These are phyloP conservation scores for Thelephora ganbajun DNA, from an alignment of 768 basidiomycete species.

Conservation along the genomic window DNA sequence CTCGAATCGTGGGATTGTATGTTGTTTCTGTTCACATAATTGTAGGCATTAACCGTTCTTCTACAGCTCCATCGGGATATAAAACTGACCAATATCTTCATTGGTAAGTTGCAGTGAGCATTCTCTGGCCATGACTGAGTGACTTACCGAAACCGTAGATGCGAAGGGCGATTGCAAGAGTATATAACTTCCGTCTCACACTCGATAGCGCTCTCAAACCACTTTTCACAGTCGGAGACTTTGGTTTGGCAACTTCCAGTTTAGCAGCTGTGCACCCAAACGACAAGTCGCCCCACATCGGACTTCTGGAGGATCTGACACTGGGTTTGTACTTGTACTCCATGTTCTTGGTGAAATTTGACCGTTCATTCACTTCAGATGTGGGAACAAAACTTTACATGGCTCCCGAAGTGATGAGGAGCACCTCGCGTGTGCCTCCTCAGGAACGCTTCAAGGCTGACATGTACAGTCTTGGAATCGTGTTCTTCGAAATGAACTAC, in stretches of 20 bases:
- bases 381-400: slow-evolving; percentile 89
- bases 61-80: slow-evolving; percentile 69
- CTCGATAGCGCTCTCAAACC: not conserved
- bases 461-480: slow-evolving; percentile 93
- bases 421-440: slow-evolving; percentile 36
- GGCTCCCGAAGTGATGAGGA: slow-evolving; percentile 75
- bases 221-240: slow-evolving; percentile 62
- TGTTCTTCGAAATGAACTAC: slow-evolving; percentile 97
- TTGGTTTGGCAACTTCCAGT: slow-evolving; percentile 80
- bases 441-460: slow-evolving; percentile 82
- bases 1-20: slow-evolving; percentile 72
- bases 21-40: slow-evolving; percentile 12
- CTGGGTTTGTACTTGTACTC: slow-evolving; percentile 30
- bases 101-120: slow-evolving; percentile 35
- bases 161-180: slow-evolving; percentile 78
- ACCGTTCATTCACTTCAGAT: slow-evolving; percentile 26
- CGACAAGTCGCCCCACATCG: slow-evolving; percentile 17
- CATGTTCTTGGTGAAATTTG: not conserved
- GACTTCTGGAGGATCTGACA: slow-evolving; percentile 45
- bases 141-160: slow-evolving; percentile 27
- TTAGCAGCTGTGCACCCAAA: slow-evolving; percentile 68
- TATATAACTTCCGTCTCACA: slow-evolving; percentile 9
- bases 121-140: not conserved
- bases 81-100: slow-evolving; percentile 89
- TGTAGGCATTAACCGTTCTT: not conserved